Base-by-base conservation (phyloP, 352 stramenopile genomes). In the Phytophthora lateralis region DNA sequence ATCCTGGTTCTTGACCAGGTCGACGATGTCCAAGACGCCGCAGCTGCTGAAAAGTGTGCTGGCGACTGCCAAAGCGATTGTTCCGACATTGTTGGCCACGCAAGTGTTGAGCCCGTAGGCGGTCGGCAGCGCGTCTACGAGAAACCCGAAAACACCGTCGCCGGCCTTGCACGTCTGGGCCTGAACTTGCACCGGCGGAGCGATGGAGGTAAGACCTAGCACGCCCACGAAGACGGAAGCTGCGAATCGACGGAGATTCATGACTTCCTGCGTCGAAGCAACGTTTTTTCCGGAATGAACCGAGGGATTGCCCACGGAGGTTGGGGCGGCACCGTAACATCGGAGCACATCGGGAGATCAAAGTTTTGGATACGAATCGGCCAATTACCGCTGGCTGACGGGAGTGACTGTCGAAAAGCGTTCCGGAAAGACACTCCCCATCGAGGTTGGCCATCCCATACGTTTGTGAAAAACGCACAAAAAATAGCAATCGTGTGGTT, bases 31-130 rank as follows among this genome's bases (percentile, higher is more conserved):
- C 21, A 71, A 49, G 20, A 76, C 26, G n/a, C 66, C 68, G 55
- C 77, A 87, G 37, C 69, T 70, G 38, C 55, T 67, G 35, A 67
- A 69, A 30, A 76, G 47, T 11, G 64, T 73, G 24, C 67, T 66
- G 4, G 73, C 59, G 32, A 75, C 34, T 41, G 67, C 64, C 39
- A 66, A 37, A 42, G 17, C 30, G 20, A 87, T 45, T 2, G 45
- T 68, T 34, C 59, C 55, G 24, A 75, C 34, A 41, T 87, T 84
- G 63, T 84, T 87, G 24, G 75, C 73, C 8, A 84, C 51, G 47
- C 77, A 87, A 51, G 57, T 75, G 55, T 84, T 79, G 50, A 86
- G 45, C 2, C 74, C 77, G 49, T 75, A 80, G 39, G 52, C 65
- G 0, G 65, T 58, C 3, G 77, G 74, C 4, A 86, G 49, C 8